Percentiles rank a stretch among this genome's conserved stretches.
Conservation (phyloP, 1,284 basidiomycete species). For the Fomitopsis palustris region DNA sequence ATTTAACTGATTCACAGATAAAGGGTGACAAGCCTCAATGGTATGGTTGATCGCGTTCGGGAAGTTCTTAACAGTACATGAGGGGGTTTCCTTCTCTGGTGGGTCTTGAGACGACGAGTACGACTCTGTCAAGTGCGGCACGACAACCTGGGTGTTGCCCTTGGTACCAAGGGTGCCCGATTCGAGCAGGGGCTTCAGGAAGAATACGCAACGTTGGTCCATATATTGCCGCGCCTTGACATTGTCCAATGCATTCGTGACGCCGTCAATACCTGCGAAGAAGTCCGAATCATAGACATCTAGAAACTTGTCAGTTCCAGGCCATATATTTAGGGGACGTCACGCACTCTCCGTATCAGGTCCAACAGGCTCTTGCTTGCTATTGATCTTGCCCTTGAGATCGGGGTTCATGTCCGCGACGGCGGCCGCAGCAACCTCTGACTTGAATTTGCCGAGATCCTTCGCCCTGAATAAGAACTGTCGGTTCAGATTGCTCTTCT, state of each 20-base stretch:
- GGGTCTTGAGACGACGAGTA: constrained; percentile 99
- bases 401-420: constrained; percentile 97
- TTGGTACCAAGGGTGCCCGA: constrained; percentile 99
- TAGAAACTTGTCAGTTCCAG: constrained; percentile 29
- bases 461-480: constrained; percentile 98
- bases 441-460: constrained; percentile 97
- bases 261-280: constrained; percentile 87
- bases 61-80: constrained; percentile 99
- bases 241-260: constrained; percentile 99
- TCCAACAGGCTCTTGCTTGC: constrained; percentile 94
- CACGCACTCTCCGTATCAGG: constrained; percentile 85
- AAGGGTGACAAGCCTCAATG: constrained; percentile 68
- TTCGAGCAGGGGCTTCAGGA: constrained; percentile 94
- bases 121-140: constrained; percentile 95
- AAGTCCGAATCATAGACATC: constrained; percentile 90
- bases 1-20: too few relatives aligned
- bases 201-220: constrained; percentile 98
- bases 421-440: constrained; percentile 91
- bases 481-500: constrained; percentile 98
- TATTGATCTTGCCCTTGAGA: constrained; percentile 83
- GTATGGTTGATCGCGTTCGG: constrained; percentile 98
- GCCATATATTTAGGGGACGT: background rate
- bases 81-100: constrained; percentile 96
- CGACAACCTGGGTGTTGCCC: constrained; percentile 96
- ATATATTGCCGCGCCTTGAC: constrained; percentile 96